Base-by-base conservation (phyloP, 2,329 filamentous ascomycete species). In the Apiospora marii region DNA sequence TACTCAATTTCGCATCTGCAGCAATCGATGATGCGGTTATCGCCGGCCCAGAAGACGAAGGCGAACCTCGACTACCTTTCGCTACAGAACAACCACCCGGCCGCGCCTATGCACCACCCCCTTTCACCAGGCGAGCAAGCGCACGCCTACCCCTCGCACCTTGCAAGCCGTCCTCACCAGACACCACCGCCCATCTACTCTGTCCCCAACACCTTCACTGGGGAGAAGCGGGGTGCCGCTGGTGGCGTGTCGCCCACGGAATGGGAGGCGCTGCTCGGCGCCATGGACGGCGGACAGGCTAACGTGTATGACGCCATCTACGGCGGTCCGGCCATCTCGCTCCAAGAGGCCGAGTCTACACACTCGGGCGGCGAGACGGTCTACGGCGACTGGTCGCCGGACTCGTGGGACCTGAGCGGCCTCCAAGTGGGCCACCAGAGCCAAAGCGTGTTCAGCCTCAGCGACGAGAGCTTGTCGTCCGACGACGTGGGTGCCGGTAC, bases 261-360 rank as follows among this genome's bases (percentile, higher is more conserved):
- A 77, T 97, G 94, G 95, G 94, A 97, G 81, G 90, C 92, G 1
- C 87, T 97, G 0, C 87, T 97, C 1, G 92, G 92, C 4, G 92
- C 92, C 30, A 91, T 97, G 80, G 94, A 97, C 77, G 91, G 91
- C 48, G 94, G 94, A 0, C 89, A 92, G 75, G 90, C 92, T 71
- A 97, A 96, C 79, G 92, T 97, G n/a, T 96, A 94, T 81, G 92
- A 94, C 79, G 92, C 92, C 53, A 94, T 94, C 71, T 95, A 95
- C 76, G 93, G 93, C 49, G 92, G 92, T 0, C 87, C 88, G 13
- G 86, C 85, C 67, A 82, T 85, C 74, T 84, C 83, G 4, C 80
- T 87, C 44, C 83, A 86, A 46, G 84, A 87, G 30, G 82, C 86
- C 14, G 82, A 86, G 24, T 79, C 85, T 0, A 83, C 82, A n/a